A percentile compares a stretch with the other conserved stretches of the same genome.
phyloP scores from a whole-genome alignment of 176 grass and related monocot species.

The Eragrostis nindensis region DNA sequence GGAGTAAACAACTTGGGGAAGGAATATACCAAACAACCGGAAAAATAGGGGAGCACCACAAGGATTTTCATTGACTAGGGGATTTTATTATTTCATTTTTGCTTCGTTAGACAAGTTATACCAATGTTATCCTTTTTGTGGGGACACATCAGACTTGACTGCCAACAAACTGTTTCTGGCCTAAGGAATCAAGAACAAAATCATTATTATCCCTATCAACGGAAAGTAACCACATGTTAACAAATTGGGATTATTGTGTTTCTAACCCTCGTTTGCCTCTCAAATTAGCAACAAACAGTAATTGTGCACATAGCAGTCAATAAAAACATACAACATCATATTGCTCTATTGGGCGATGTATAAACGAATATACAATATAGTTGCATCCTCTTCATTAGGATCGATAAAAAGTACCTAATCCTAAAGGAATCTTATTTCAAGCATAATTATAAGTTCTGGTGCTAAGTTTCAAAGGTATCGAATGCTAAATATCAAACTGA shows the following conservation, averaged over 20 bases:
- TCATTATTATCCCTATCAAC: neutral
- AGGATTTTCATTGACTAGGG: neutral
- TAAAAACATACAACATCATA: neutral
- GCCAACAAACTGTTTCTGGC: neutral
- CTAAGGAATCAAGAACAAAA: neutral
- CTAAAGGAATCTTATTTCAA: neutral
- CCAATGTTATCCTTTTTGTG: neutral
- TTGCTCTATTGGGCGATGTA: neutral
- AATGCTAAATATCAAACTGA: too few relatives aligned
- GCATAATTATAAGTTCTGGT: too few relatives aligned
- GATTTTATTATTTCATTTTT: neutral
- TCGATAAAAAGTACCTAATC: neutral
- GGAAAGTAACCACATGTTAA: neutral
- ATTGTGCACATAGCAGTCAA: neutral
- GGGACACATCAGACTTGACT: neutral
- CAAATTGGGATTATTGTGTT: too few relatives aligned
- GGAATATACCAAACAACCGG: neutral
- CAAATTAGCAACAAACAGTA: neutral
- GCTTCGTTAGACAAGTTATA: neutral
- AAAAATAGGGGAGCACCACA: neutral
- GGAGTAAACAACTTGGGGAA: neutral
- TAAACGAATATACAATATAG: too few relatives aligned
- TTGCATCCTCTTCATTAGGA: neutral
- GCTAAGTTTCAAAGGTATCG: too few relatives aligned
- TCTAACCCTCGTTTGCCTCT: too few relatives aligned